These are phyloP conservation scores for Phaeosphaeriaceae sp. DNA, from an alignment of 2,329 filamentous ascomycete species.

Conservation along the genomic window DNA sequence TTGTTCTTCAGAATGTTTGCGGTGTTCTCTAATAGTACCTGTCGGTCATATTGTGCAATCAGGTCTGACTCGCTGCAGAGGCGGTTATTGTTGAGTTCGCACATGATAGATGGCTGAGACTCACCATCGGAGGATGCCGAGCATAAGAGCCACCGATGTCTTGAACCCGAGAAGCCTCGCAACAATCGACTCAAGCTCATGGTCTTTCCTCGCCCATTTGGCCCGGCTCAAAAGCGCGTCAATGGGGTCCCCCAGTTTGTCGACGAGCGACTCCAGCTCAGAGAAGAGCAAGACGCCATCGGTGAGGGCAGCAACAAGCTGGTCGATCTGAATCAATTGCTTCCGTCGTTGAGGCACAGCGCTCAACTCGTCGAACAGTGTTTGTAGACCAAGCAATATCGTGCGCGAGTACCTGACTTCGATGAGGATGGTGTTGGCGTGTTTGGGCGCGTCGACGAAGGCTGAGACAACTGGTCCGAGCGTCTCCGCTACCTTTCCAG, in stretches of 20 bases:
- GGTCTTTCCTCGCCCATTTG: slow-evolving; percentile 11
- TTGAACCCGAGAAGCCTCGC: slow-evolving; percentile 9
- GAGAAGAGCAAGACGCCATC: slow-evolving; percentile 18
- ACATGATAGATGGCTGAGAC: background rate
- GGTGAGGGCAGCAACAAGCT: slow-evolving; percentile 10
- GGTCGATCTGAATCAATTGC: slow-evolving; percentile 15
- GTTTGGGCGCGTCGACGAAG: slow-evolving; percentile 8
- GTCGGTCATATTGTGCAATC: slow-evolving; percentile 2
- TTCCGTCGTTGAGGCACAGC: background rate
- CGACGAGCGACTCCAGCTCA: slow-evolving; percentile 23
- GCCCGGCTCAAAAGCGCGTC: background rate
- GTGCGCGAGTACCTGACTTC: slow-evolving; percentile 10
- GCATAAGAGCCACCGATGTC: slow-evolving; percentile 9
- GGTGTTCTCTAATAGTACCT: background rate
- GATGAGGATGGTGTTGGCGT: slow-evolving; percentile 4
- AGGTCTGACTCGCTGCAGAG: slow-evolving; percentile 8
- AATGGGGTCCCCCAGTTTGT: background rate
- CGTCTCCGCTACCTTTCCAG: slow-evolving; percentile 13
- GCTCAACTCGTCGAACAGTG: background rate
- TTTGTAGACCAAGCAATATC: slow-evolving; percentile 6
- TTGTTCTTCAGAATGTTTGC: slow-evolving; percentile 5
- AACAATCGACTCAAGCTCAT: slow-evolving; percentile 1
- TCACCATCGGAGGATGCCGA: slow-evolving; percentile 20
- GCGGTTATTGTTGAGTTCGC: background rate
- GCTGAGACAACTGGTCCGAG: slow-evolving; percentile 11